Percentiles rank a stretch among this genome's conserved stretches.
Evolutionary conservation across 2,329 filamentous ascomycete species (phyloP).

Genomic region (Monilinia polystroma): DNA sequence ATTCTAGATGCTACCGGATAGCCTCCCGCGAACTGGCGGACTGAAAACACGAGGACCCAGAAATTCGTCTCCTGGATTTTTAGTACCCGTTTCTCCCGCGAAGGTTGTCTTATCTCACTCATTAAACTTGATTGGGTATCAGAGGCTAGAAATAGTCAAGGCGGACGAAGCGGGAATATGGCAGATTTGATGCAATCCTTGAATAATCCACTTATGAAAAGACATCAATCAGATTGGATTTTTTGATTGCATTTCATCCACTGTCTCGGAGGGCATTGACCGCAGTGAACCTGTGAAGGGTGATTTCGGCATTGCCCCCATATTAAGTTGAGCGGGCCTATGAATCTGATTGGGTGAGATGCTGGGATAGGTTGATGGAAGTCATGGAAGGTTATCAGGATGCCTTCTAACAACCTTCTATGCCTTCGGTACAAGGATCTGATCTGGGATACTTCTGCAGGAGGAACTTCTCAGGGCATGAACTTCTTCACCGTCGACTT

Average conservation of each 20-base stretch:
- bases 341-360: constrained; percentile 13
- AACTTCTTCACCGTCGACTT: constrained; percentile 15
- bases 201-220: constrained; percentile 20
- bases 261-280: constrained; percentile 22
- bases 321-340: constrained; percentile 10
- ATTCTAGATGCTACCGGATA: constrained; percentile 24
- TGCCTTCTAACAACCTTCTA: constrained; percentile 15
- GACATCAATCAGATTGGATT: neutral
- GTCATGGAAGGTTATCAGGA: constrained; percentile 20
- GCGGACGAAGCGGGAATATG: constrained; percentile 19
- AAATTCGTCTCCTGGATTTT: constrained; percentile 22
- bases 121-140: constrained; percentile 9
- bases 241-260: constrained; percentile 3
- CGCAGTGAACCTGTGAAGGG: constrained; percentile 1
- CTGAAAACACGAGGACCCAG: constrained; percentile 20
- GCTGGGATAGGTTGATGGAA: constrained; percentile 11
- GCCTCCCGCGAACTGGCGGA: constrained; percentile 21
- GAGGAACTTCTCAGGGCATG: constrained; percentile 8
- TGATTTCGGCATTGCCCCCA: constrained; percentile 15
- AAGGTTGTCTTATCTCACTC: constrained; percentile 18
- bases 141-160: constrained; percentile 5
- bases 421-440: constrained; percentile 8
- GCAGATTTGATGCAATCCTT: constrained; percentile 17
- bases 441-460: constrained; percentile 17
- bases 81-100: constrained; percentile 18